Base-by-base conservation (phyloP, 2,329 filamentous ascomycete species). In the Diaporthe australafricana region DNA sequence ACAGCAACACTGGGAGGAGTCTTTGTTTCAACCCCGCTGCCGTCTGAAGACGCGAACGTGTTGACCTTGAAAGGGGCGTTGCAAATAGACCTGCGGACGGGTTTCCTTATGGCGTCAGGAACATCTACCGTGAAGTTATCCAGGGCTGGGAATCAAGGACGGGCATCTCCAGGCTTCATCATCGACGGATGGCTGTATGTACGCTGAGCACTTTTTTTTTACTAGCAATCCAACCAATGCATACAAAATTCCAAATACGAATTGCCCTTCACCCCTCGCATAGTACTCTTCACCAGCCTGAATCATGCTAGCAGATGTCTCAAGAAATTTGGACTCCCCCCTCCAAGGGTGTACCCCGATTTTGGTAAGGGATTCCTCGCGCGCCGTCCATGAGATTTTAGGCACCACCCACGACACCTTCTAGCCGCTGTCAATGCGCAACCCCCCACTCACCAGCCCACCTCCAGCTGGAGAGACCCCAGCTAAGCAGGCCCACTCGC, bases 391-490 rank as follows among this genome's bases (percentile, higher is more conserved):
- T 8, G 27, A 20, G 20, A 35, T 63, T 30, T 20, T 30, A 48
- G 30, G 27, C 9, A 9, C 32, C 9, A 35, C 5, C 32, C 32
- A 35, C 32, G 32, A 5, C n/a, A n/a, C n/a, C n/a, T n/a, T n/a
- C n/a, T n/a, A n/a, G n/a, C n/a, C n/a, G n/a, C n/a, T n/a, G n/a
- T n/a, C n/a, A n/a, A n/a, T n/a, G n/a, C n/a, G n/a, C n/a, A n/a
- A n/a, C n/a, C 25, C 57, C 57, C 57, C 42, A 48, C 57, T 42
- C 11, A 35, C 30, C 60, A 65, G 16, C 32, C 60, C 45, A 50
- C 60, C 60, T 42, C 45, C 45, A 38, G 45, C 60, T 65, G 60
- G 60, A 65, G 60, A 63, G 30, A 30, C 60, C 60, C 45, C 48
- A 50, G 60, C 48, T 22, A 2, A 65, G 30, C 60, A 65, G 60